These are phyloP conservation scores for Russula dissimulans DNA, from an alignment of 768 basidiomycete genomes.

Conservation along the genomic window DNA sequence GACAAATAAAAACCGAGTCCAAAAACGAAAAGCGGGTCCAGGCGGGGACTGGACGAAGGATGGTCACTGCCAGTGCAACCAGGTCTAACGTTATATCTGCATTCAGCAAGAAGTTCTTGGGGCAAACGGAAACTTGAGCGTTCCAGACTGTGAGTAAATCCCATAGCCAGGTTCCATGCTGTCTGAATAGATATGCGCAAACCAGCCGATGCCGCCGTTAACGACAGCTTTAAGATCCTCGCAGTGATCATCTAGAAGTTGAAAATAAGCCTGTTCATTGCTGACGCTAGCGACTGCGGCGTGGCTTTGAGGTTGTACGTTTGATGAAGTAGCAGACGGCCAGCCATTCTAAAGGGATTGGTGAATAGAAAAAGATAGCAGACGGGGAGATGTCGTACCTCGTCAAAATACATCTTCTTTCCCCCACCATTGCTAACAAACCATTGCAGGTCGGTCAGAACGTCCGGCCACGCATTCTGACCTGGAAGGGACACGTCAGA, in stretches of 20 bases:
- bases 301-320: conserved; percentile 56
- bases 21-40: not conserved
- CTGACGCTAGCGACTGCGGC: conserved; percentile 42
- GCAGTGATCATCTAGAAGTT: conserved; percentile 56
- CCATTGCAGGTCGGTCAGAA: conserved; percentile 50
- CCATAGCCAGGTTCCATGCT: conserved; percentile 60
- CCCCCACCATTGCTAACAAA: conserved; percentile 50
- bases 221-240: conserved; percentile 46
- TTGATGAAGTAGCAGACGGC: conserved; percentile 49
- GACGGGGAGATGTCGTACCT: conserved; percentile 33
- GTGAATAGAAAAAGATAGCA: not conserved
- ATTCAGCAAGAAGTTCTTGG: conserved; percentile 50
- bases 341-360: conserved; percentile 54
- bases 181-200: conserved; percentile 73
- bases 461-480: conserved; percentile 51
- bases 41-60: too few species aligned
- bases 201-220: conserved; percentile 70
- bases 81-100: not conserved
- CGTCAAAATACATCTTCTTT: conserved; percentile 67
- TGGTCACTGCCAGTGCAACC: not conserved
- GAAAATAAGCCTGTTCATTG: conserved; percentile 45
- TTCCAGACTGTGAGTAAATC: conserved; percentile 42
- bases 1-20: not conserved
- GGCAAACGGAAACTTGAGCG: conserved; percentile 53
- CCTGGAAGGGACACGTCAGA: conserved; percentile 28